Base-by-base conservation (phyloP, 495 filamentous ascomycete genomes). In the Neurospora discreta region DNA sequence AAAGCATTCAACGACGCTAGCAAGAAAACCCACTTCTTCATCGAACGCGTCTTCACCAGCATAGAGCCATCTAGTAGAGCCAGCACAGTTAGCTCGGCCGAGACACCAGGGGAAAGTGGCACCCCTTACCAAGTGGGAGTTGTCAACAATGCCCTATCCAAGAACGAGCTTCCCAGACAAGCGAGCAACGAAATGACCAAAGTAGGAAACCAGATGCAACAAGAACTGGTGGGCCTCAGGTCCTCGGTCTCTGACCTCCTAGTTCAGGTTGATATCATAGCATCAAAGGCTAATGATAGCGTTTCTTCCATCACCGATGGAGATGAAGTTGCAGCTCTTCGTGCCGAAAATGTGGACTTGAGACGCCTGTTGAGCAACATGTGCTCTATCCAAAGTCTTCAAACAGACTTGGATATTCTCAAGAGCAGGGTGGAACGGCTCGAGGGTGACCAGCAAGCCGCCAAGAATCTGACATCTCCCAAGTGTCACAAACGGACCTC, bases 381-480 rank as follows among this genome's bases (percentile, higher is more conserved):
- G 3, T 70, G 72, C 5, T 71, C 75, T 0, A 74, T 82, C 10
- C 81, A 84, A 71, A 77, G 74, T 5, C 73, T 82, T 26, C 80
- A 80, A 73, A 82, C 81, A 80, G 82, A 83, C 70, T 72, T 83
- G 15, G 78, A 81, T 67, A 77, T 84, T 3, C 44, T 82, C 26
- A 82, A 81, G 71, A 77, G 77, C 8, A 75, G 80, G 9, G 71
- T 83, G 18, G 75, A 81, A 38, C 72, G 78, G 38, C 71, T 78
- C 7, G 80, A 82, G 41, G 68, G 71, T 8, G 72, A 65, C 58
- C 71, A 58, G 16, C 68, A 72, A 40, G 16, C 36, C 11, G 18
- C 40, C 18, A 70, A 72, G 38, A 18, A 69, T 58, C 38, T 43
- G 13, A 39, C 10, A 10, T 20, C 68, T 7, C n/a, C 70, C 3